A percentile compares a stretch with the other conserved stretches of the same genome.
phyloP scores from a whole-genome alignment of 2,329 filamentous ascomycete species.

The Aureobasidium sp. region DNA sequence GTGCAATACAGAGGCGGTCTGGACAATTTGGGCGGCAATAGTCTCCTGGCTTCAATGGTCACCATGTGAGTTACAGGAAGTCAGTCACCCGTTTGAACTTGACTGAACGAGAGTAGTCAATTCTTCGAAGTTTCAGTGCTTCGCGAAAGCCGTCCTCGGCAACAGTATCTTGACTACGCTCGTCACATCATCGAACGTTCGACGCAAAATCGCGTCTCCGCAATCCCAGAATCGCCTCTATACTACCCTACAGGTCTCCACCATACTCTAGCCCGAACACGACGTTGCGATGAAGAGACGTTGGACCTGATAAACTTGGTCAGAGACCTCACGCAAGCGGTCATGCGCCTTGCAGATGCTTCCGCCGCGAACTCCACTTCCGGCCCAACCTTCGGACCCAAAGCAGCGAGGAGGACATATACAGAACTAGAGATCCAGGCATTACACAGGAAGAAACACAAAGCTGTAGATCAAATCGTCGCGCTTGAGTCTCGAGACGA shows the following conservation, averaged over 20 bases:
- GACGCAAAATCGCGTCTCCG: not conserved
- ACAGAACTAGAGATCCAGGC: not conserved
- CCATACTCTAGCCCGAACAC: not conserved
- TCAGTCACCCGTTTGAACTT: not conserved
- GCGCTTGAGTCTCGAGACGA: not conserved
- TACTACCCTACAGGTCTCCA: not conserved
- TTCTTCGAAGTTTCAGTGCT: slow-evolving; percentile 2
- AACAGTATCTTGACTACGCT: slow-evolving; percentile 8
- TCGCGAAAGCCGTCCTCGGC: not conserved
- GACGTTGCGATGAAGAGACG: not conserved
- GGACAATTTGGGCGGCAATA: slow-evolving; percentile 22
- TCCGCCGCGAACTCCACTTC: not conserved
- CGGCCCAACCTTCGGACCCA: not conserved
- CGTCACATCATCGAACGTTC: not conserved
- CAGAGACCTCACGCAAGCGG: slow-evolving; percentile 3
- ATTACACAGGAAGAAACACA: not conserved
- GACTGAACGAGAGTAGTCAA: not conserved
- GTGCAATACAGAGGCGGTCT: slow-evolving; percentile 26
- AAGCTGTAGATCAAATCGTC: not conserved
- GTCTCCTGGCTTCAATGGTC: slow-evolving; percentile 14
- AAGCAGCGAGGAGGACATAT: not conserved
- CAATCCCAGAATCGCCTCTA: slow-evolving; percentile 9
- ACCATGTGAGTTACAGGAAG: slow-evolving; percentile 1
- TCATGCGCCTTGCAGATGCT: not conserved
- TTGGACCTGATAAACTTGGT: not conserved